Percentiles rank a stretch among this genome's conserved stretches.
These are phyloP conservation scores for Xylaria sp. DNA, from an alignment of 2,329 filamentous ascomycete genomes.

Conservation along the genomic window DNA sequence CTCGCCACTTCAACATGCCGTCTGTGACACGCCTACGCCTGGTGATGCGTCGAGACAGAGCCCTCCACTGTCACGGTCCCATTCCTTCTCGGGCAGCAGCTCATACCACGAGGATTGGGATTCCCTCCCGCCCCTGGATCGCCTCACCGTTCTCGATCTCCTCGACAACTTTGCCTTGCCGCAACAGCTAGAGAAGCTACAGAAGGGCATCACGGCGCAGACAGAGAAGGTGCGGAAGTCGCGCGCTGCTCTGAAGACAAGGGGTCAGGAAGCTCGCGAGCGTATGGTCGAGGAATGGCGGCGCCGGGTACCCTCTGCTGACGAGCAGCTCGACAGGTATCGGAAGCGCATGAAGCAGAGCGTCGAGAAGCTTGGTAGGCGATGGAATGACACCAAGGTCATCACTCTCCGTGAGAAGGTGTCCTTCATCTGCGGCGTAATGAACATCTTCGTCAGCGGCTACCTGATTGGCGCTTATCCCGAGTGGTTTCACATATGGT, in stretches of 20 bases:
- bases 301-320: conserved; percentile 83
- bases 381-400: conserved; percentile 89
- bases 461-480: conserved; percentile 90
- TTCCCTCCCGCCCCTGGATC: conserved; percentile 85
- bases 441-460: conserved; percentile 97
- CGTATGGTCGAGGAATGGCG: conserved; percentile 94
- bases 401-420: conserved; percentile 93
- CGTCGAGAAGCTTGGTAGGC: conserved; percentile 85
- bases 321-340: conserved; percentile 94
- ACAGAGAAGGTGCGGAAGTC: conserved; percentile 87
- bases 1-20: conserved; percentile 57
- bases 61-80: conserved; percentile 75
- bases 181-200: conserved; percentile 90
- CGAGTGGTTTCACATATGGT: conserved; percentile 92
- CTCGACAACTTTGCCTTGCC: conserved; percentile 93
- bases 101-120: conserved; percentile 93
- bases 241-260: conserved; percentile 80
- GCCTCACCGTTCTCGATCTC: conserved; percentile 89
- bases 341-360: conserved; percentile 85
- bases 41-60: conserved; percentile 60
- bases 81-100: conserved; percentile 85
- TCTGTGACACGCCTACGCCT: conserved; percentile 63
- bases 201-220: conserved; percentile 83
- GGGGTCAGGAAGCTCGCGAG: conserved; percentile 81
- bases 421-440: conserved; percentile 93